Conservation (phyloP, 192 early-diverging fungal genomes). For the Funneliformis mosseae region DNA sequence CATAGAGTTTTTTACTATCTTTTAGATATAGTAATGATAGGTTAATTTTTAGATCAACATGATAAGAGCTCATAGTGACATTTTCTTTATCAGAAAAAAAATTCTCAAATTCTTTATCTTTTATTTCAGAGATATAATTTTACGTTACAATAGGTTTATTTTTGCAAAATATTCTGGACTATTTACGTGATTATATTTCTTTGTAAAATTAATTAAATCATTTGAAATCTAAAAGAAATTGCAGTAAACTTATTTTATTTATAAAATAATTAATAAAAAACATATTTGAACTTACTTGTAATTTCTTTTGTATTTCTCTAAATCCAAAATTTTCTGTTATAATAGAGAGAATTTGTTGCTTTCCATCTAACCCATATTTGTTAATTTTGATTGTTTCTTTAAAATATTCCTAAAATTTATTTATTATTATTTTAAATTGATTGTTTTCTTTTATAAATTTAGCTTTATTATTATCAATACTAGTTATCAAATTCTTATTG, state of each 20-base stretch:
- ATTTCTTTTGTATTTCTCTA: neutral
- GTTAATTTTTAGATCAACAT: no score
- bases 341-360: neutral
- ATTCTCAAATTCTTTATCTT: neutral
- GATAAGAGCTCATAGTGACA: neutral
- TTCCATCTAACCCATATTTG: neutral
- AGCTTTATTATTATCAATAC: no score
- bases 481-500: no score
- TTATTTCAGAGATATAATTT: neutral
- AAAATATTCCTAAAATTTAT: conserved; percentile 8
- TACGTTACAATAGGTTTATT: neutral
- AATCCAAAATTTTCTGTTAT: neutral
- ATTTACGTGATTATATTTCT: neutral
- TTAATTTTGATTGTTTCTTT: neutral
- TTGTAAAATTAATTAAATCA: neutral
- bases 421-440: neutral
- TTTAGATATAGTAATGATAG: neutral
- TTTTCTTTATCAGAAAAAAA: conserved; percentile 3
- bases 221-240: conserved; percentile 13
- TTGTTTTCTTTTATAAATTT: no score
- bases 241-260: neutral
- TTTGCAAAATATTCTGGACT: neutral
- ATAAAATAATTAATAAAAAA: neutral
- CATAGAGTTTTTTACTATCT: neutral
- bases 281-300: neutral